phyloP scores from a whole-genome alignment of 192 early-diverging fungal genomes.

The Backusella morwellensis region DNA sequence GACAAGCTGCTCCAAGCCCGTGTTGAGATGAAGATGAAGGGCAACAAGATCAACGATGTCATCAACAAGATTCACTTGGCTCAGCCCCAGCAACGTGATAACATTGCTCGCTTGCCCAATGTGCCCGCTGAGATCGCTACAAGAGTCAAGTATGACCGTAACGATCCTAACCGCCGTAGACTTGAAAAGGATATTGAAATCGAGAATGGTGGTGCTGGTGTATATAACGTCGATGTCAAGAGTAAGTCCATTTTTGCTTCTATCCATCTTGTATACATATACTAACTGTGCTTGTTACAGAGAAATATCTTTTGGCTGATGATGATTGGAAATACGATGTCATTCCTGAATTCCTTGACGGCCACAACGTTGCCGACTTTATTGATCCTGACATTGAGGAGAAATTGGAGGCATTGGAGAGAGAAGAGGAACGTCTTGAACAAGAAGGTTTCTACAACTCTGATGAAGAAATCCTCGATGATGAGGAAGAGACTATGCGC shows the following conservation, averaged over 20 bases:
- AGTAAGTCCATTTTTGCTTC: slow-evolving; percentile 40
- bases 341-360: slow-evolving; percentile 98
- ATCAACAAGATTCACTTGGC: slow-evolving; percentile 97
- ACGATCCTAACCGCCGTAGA: slow-evolving; percentile 78
- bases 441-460: slow-evolving; percentile 93
- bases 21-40: slow-evolving; percentile 95
- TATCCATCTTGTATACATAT: neutral
- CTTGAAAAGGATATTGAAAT: slow-evolving; percentile 92
- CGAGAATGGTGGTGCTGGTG: slow-evolving; percentile 92
- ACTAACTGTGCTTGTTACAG: slow-evolving; percentile 22
- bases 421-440: slow-evolving; percentile 94
- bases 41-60: slow-evolving; percentile 85
- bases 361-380: slow-evolving; percentile 98
- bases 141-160: slow-evolving; percentile 71
- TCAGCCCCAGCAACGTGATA: slow-evolving; percentile 83
- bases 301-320: slow-evolving; percentile 81
- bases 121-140: slow-evolving; percentile 76
- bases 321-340: slow-evolving; percentile 95
- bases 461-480: slow-evolving; percentile 69
- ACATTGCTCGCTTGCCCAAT: slow-evolving; percentile 73
- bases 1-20: slow-evolving; percentile 89
- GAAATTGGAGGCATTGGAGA: slow-evolving; percentile 90
- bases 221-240: slow-evolving; percentile 94
- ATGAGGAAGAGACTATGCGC: slow-evolving; percentile 79
- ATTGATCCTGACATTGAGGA: slow-evolving; percentile 97